Evolutionary conservation across 192 early-diverging fungal genomes (phyloP), one percentile per base, ranked within the genome.

Genomic region (Backusella morwellensis): DNA sequence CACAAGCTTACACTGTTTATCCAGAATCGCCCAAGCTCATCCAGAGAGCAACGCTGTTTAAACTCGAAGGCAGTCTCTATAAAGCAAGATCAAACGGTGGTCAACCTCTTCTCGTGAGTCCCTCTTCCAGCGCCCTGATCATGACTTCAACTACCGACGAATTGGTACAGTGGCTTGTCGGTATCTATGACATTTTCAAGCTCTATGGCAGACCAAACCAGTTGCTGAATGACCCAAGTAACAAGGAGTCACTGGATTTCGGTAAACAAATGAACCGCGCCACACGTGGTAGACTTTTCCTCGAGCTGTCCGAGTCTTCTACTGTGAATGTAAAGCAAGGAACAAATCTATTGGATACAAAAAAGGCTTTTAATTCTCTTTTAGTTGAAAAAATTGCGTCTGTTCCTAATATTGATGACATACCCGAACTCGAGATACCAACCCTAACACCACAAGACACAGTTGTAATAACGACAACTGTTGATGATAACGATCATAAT

Each of bases 1-100:
- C 77, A 38, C 86, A 88, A 63, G 85, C 86, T 11, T 90, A 89
- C 50, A 86, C 85, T 2, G 80, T 89, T 34, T 90, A 86, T 67
- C 89, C 88, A 6, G 85, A 85, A 68, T 78, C 74, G 36, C 68
- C 84, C 38, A 54, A 83, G 6, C 52, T 85, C 15, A 85, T 86
- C 35, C 77, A 86, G 15, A 78, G 76, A 41, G 81, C 80, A 11
- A 82, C 69, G 9, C 35, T 81, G 2, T 76, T 85, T 32, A 77
- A 83, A 77, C 77, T 86, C 9, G 82, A 86, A 75, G 82, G 85
- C 9, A 84, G 66, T 42, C 32, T 85, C 23, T 77, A 75, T n/a
- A 70, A 71, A 9, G 6, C 67, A 68, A 50, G 40, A 63, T 63
- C 38, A 21, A 72, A 72, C 8, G 69, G 70, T 41, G 69, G 70